These are phyloP conservation scores for Russula sp. DNA, from an alignment of 768 basidiomycete species.

Conservation along the genomic window DNA sequence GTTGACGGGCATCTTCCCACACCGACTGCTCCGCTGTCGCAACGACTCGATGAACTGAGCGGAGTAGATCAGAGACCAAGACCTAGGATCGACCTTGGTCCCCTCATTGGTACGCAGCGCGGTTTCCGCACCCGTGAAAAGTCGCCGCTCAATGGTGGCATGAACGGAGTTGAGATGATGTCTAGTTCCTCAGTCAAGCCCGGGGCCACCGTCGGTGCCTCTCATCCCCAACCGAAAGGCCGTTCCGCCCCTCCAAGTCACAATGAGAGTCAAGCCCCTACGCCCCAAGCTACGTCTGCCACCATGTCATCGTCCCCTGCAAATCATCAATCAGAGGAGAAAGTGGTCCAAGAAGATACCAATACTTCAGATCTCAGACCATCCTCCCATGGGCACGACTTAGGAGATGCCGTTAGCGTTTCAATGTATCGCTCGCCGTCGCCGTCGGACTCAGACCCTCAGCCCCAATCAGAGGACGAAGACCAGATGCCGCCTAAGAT, in stretches of 20 bases:
- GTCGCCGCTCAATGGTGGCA: slow-evolving; percentile 49
- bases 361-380: not conserved
- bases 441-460: slow-evolving; percentile 14
- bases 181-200: slow-evolving; percentile 17
- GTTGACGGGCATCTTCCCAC: slow-evolving; percentile 38
- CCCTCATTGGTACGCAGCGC: slow-evolving; percentile 50
- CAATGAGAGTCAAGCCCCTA: not conserved
- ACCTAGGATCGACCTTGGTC: slow-evolving; percentile 45
- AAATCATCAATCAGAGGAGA: slow-evolving; percentile 28
- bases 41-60: slow-evolving; percentile 19
- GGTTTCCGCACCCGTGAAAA: slow-evolving; percentile 58
- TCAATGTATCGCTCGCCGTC: slow-evolving; percentile 19
- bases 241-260: not conserved
- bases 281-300: slow-evolving; percentile 3
- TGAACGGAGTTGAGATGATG: slow-evolving; percentile 56
- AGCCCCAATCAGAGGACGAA: slow-evolving; percentile 13
- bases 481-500: slow-evolving; percentile 21
- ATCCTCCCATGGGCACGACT: not conserved
- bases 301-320: slow-evolving; percentile 15
- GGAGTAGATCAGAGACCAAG: slow-evolving; percentile 7
- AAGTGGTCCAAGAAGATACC: slow-evolving; percentile 6
- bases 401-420: slow-evolving; percentile 1
- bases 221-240: not conserved
- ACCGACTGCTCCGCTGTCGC: slow-evolving; percentile 23
- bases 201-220: slow-evolving; percentile 16